Base-by-base conservation (phyloP, 768 basidiomycete genomes). In the Suillus placidus region DNA sequence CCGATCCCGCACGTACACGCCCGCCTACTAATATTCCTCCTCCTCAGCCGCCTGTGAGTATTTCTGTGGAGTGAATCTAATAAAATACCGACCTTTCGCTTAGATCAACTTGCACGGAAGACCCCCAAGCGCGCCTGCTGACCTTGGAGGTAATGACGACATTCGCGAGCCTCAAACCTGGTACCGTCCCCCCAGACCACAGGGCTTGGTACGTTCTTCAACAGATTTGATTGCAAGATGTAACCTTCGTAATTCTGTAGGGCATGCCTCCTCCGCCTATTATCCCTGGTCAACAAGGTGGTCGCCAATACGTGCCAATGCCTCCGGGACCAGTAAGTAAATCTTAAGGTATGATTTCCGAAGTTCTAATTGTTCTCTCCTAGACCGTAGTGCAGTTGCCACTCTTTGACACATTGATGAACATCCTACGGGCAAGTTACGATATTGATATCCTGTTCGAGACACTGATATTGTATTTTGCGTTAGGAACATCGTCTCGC, bases 401-500 rank as follows among this genome's bases (percentile, higher is more conserved):
- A 3, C 79, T 89, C 2, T 91, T 92, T 64, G 86, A 91, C 61
- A 87, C 88, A 1, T 80, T 93, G 63, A 84, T 94, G 82, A 82
- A 85, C 52, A 83, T 93, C 64, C 76, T 92, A 32, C 79, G 90
- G 64, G 91, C 91, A 70, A 68, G 84, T 70, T 23, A 67, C 14
- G 32, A 14, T 65, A 62, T 57, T 42, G 14, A 51, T 42, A 16
- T 67, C 23, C 45, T 63, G 60, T n/a, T 26, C 9, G 49, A n/a
- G 32, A 43, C 58, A 16, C 61, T 62, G 20, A 62, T 43, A 13
- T 34, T 68, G 60, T 66, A 69, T 61, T 60, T 62, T 62, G 30
- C 58, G 23, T 4, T 68, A 94, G 92, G 90, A 93, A 79, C 92
- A 91, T 74, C 89, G 89, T 4, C 76, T 86, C 6, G 90, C 90